Conservation (phyloP, 2,329 filamentous ascomycete species). For the Neocatenulostroma microsporum region DNA sequence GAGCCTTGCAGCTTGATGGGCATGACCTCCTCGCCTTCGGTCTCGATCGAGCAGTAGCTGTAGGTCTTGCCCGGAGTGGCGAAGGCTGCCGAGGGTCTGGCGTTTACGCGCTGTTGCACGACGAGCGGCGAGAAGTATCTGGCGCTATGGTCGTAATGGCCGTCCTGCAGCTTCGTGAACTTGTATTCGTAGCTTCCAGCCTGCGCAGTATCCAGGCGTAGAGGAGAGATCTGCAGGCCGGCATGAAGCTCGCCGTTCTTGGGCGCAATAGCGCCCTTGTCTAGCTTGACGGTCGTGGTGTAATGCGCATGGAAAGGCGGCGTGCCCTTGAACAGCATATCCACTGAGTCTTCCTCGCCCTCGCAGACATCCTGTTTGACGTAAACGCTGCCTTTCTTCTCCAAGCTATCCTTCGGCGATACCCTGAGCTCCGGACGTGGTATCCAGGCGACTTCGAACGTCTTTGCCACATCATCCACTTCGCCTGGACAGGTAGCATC, state of each 20-base stretch:
- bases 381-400: constrained; percentile 47
- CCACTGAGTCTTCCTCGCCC: constrained; percentile 83
- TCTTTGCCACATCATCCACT: constrained; percentile 64
- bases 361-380: constrained; percentile 82
- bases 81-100: constrained; percentile 75
- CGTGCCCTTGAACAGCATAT: constrained; percentile 67
- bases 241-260: constrained; percentile 68
- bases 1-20: constrained; percentile 76
- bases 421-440: constrained; percentile 62
- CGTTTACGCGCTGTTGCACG: constrained; percentile 75
- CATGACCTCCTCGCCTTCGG: constrained; percentile 70
- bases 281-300: constrained; percentile 64
- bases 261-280: constrained; percentile 54
- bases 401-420: constrained; percentile 56
- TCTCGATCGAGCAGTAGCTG: constrained; percentile 86
- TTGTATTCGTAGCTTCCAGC: constrained; percentile 79
- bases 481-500: constrained; percentile 77
- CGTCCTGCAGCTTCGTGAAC: constrained; percentile 75
- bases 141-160: constrained; percentile 70
- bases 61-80: constrained; percentile 83
- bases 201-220: constrained; percentile 78
- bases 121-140: constrained; percentile 58
- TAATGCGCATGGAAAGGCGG: constrained; percentile 80
- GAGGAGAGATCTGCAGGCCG: constrained; percentile 64
- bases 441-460: constrained; percentile 79